Percentiles rank a stretch among this genome's conserved stretches.
phyloP scores from a whole-genome alignment of 345 rosid species.

The Nephelium lappaceum region DNA sequence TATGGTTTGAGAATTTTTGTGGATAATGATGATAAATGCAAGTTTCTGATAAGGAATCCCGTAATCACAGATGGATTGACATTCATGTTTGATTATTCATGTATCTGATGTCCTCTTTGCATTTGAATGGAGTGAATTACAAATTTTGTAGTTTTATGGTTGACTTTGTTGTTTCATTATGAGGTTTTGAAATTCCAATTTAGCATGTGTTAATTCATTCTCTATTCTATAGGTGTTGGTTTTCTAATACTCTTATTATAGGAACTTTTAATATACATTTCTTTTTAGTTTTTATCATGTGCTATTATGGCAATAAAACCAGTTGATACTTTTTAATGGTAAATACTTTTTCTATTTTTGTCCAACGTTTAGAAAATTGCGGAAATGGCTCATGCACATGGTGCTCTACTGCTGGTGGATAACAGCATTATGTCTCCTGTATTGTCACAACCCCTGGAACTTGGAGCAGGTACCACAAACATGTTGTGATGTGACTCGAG shows the following conservation, averaged over 20 bases:
- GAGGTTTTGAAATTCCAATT: neutral
- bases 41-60: neutral
- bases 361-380: constrained; percentile 62
- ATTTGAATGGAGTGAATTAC: neutral
- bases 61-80: neutral
- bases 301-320: neutral
- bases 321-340: neutral
- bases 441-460: constrained; percentile 80
- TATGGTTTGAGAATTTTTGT: neutral
- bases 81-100: neutral
- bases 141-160: neutral
- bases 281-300: constrained; percentile 1
- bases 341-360: neutral
- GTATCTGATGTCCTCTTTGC: neutral
- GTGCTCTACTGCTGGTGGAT: constrained; percentile 87
- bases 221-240: neutral
- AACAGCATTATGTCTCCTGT: constrained; percentile 97
- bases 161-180: neutral
- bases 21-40: neutral
- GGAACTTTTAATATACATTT: neutral
- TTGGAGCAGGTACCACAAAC: constrained; percentile 79
- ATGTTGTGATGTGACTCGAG: neutral
- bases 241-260: neutral
- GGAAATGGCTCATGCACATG: constrained; percentile 77
- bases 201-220: neutral